Conservation (phyloP, 148 eudicot species). For the Heliamphora exappendiculata region DNA sequence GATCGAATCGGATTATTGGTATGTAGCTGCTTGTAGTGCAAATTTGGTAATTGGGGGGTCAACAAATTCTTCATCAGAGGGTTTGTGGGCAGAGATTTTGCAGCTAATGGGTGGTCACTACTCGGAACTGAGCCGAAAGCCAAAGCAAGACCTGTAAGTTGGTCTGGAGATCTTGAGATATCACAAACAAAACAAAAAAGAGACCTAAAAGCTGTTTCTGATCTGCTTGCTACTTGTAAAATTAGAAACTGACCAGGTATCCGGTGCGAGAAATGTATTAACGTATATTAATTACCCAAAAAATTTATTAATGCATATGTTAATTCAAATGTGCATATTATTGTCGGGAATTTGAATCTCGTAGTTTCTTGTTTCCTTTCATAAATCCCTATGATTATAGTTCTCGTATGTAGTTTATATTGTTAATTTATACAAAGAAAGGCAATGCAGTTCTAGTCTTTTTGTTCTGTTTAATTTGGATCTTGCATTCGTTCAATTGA, state of each 20-base stretch:
- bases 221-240: neutral
- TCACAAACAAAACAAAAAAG: too few relatives aligned
- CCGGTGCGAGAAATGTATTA: neutral
- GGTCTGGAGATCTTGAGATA: neutral
- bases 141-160: slow-evolving; percentile 64
- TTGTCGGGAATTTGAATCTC: neutral
- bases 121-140: slow-evolving; percentile 90
- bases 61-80: slow-evolving; percentile 40
- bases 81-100: slow-evolving; percentile 86
- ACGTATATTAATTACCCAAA: too few relatives aligned
- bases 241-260: neutral
- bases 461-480: neutral
- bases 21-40: slow-evolving; percentile 85
- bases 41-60: slow-evolving; percentile 45
- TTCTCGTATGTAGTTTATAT: neutral
- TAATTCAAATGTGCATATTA: slow-evolving; percentile 16
- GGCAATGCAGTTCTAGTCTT: neutral
- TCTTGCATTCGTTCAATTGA: too few relatives aligned
- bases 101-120: slow-evolving; percentile 95
- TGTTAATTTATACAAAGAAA: neutral
- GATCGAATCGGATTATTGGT: slow-evolving; percentile 73
- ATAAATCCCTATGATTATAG: neutral
- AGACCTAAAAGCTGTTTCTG: slow-evolving; percentile 14
- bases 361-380: neutral
- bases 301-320: slow-evolving; percentile 2